Evolutionary conservation across 108 stramenopile genomes (phyloP), one percentile per base, ranked within the genome.

Genomic region (Craspedostauros australis): DNA sequence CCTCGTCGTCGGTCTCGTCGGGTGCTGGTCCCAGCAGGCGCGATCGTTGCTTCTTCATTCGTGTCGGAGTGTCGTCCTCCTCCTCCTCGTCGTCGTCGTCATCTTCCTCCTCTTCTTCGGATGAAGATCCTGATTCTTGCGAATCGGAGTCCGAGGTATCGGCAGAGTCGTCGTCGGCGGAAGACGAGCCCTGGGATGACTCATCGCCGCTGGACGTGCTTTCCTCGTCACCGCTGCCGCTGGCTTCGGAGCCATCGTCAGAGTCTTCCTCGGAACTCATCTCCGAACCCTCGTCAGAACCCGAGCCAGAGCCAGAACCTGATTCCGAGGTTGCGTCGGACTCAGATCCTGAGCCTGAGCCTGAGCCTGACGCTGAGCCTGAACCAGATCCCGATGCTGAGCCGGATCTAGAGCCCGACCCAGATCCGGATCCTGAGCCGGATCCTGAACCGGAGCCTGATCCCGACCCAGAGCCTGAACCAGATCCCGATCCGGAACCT

Each of bases 71-170:
- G n/a, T 30, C 41, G 15, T 44, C 46, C 34, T 36, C 30, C 41
- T 20, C 24, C n/a, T 11, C n/a, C 36, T 48, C 65, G 23, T 51
- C 57, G 21, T 53, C 50, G 6, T 50, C 45, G 11, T 7, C 21
- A 3, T 60, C 60, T 11, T 25, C 48, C 27, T 38, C 39, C 5
- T 63, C 62, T 19, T 37, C 52, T 25, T 44, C 62, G 4, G 58
- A 60, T 18, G 32, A 28, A 18, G 45, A 43, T 51, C n/a, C n/a
- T n/a, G n/a, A n/a, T n/a, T n/a, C n/a, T n/a, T n/a, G n/a, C n/a
- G n/a, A n/a, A n/a, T 42, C 60, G 8, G 25, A 28, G 2, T 32
- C 50, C 5, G 46, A 48, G 9, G 22, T 26, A 9, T 45, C 44
- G 8, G 36, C 50, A 1, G 50, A 52, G 15, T 41, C 39, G 16